Evolutionary conservation across 2,329 filamentous ascomycete species (phyloP), one percentile per base, ranked within the genome.

Genomic region (Coniochaeta sp.): DNA sequence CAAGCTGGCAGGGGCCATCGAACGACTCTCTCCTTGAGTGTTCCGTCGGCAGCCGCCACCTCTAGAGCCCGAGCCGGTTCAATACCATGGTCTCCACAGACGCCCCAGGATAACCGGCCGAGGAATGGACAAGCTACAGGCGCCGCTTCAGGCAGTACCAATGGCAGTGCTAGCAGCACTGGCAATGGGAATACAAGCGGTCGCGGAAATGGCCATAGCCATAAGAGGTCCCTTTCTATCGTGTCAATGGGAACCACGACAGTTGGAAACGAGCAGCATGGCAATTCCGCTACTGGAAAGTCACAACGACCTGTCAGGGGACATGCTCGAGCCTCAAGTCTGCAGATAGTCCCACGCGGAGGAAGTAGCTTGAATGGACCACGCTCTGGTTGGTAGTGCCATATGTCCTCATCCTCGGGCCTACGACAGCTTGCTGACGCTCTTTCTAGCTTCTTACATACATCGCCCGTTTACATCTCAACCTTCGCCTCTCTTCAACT

Each of bases 221-320:
- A 93, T 67, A 86, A 88, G 71, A 81, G 89, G 67, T 93, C 90
- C 3, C 81, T 95, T 33, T 95, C 90, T 19, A 93, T 95, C 64
- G 85, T 93, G 54, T 93, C 90, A 11, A 84, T 93, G 66, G 88
- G 87, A 12, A 84, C 84, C 22, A 68, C 78, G 65, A 75, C 76
- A 40, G 77, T 75, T 33, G 74, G 76, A 22, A 73, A 79, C 44
- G 81, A 82, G 24, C 74, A 67, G 22, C 74, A 76, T 57, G 72
- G 72, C 60, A 78, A 77, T 63, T 78, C 81, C 31, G 66, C 72
- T 16, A 69, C 75, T 1, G 63, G 68, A 34, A 73, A 76, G 65
- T 73, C 80, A 22, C 76, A 80, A 58, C 80, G 84, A 58, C 81
- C 84, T 22, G 70, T 69, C 19, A 85, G 85, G 66, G 84, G 87